phyloP scores from a whole-genome alignment of 2,329 filamentous ascomycete species.

The Fusarium solani-melongenae region DNA sequence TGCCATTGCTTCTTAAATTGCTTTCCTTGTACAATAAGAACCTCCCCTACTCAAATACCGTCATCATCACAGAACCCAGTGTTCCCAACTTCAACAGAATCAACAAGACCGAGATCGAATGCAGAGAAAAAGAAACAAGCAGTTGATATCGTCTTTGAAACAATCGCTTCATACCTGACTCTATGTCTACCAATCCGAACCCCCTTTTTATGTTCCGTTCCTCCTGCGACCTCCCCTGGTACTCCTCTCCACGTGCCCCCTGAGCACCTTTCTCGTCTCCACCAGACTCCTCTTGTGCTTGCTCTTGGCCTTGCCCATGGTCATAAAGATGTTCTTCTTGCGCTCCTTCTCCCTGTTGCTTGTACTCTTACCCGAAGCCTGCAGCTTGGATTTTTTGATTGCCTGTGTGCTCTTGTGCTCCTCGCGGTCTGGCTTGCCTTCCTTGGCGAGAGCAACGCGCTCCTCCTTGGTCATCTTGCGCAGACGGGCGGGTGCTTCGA shows the following conservation, averaged over 20 bases:
- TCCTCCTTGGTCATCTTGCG: conserved; percentile 92
- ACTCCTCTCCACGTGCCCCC: conserved; percentile 82
- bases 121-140: conserved; percentile 1
- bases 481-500: conserved; percentile 85
- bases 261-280: conserved; percentile 83
- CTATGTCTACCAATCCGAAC: conserved; percentile 4
- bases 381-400: conserved; percentile 87
- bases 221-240: conserved; percentile 86
- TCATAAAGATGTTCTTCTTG: conserved; percentile 99
- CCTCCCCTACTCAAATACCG: not conserved
- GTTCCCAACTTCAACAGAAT: not conserved
- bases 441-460: conserved; percentile 82
- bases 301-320: conserved; percentile 91
- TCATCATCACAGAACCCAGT: not conserved
- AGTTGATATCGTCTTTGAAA: conserved; percentile 16
- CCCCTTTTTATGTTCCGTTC: conserved; percentile 62
- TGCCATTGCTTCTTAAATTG: not conserved
- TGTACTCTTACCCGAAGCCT: conserved; percentile 89
- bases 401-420: conserved; percentile 90
- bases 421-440: conserved; percentile 80
- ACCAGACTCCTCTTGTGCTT: conserved; percentile 96
- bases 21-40: not conserved
- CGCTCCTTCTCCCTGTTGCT: conserved; percentile 97
- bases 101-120: not conserved
- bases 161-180: conserved; percentile 21